These are phyloP conservation scores for Ophiostoma perfectum DNA, from an alignment of 2,329 filamentous ascomycete species.

Conservation along the genomic window DNA sequence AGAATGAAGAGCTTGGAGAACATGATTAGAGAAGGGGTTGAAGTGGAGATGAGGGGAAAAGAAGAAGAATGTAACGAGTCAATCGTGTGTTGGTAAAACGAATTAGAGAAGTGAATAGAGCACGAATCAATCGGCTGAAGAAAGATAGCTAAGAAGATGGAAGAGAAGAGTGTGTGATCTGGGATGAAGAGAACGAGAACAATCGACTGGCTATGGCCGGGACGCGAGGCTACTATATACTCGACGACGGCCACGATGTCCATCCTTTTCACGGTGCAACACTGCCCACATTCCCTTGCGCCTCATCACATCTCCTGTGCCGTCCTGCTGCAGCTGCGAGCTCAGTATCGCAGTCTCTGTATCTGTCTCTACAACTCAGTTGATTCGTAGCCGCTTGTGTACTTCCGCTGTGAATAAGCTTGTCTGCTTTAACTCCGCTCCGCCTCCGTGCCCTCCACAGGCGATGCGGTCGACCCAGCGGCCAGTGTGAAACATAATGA, in stretches of 20 bases:
- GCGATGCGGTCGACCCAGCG: not conserved
- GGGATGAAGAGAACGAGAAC: not conserved
- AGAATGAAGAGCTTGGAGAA: constrained; percentile 30
- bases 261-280: not conserved
- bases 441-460: not conserved
- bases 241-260: not conserved
- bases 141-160: not conserved
- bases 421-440: not conserved
- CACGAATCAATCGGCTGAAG: not conserved
- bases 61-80: not conserved
- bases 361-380: not conserved
- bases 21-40: constrained; percentile 25
- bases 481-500: not conserved
- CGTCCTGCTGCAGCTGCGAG: no score
- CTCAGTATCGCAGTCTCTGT: not conserved
- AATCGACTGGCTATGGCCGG: not conserved
- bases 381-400: not conserved
- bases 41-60: not conserved
- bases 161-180: not conserved
- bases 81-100: not conserved
- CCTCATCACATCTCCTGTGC: not conserved
- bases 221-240: not conserved
- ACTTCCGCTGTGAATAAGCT: not conserved
- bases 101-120: not conserved
- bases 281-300: not conserved